These are phyloP conservation scores for Sordariomycetes sp. DNA, from an alignment of 2,329 filamentous ascomycete genomes.

Conservation along the genomic window DNA sequence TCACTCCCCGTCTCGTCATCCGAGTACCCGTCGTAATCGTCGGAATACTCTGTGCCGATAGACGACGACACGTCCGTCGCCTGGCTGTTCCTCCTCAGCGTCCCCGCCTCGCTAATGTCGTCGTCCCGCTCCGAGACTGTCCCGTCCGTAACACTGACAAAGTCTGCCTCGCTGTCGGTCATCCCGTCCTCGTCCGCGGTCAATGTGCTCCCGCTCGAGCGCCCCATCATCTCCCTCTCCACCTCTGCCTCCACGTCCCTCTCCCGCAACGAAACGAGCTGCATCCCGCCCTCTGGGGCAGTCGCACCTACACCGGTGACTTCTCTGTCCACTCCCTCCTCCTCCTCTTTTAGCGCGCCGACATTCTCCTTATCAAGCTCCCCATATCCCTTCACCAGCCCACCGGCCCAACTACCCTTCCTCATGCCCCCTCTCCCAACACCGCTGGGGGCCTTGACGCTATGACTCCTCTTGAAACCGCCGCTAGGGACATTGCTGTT, in stretches of 20 bases:
- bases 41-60: constrained; percentile 25
- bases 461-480: constrained; percentile 67
- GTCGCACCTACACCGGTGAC: background rate
- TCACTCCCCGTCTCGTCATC: constrained; percentile 25
- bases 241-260: background rate
- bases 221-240: background rate
- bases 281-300: background rate
- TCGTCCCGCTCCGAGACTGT: constrained; percentile 20
- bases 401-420: constrained; percentile 61
- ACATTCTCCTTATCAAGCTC: constrained; percentile 55
- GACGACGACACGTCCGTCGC: constrained; percentile 33
- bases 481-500: constrained; percentile 58
- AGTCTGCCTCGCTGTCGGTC: constrained; percentile 1
- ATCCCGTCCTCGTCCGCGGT: constrained; percentile 7
- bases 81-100: constrained; percentile 34
- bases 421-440: constrained; percentile 30
- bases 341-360: constrained; percentile 50
- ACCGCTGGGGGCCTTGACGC: constrained; percentile 51
- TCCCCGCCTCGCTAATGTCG: constrained; percentile 38
- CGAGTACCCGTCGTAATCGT: constrained; percentile 20
- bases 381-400: constrained; percentile 31
- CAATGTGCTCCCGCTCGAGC: constrained; percentile 6
- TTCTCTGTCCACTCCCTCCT: constrained; percentile 2
- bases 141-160: constrained; percentile 30
- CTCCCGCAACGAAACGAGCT: constrained; percentile 1